These are phyloP conservation scores for Neurospora sp. DNA, from an alignment of 2,329 filamentous ascomycete species.

Conservation along the genomic window DNA sequence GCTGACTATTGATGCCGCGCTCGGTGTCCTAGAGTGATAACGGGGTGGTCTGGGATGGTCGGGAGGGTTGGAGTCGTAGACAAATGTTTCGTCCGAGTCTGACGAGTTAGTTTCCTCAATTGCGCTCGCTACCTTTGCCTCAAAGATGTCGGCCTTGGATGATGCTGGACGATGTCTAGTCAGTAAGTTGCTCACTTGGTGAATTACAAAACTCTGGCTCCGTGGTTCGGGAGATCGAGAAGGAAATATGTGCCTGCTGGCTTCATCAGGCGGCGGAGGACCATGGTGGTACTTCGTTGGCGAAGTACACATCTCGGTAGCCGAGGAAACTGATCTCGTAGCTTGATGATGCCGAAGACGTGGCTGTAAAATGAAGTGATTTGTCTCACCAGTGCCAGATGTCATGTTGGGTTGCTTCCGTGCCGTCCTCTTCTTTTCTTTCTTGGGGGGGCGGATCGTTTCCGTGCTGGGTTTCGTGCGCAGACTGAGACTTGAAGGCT, in stretches of 20 bases:
- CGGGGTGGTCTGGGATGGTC: conserved; percentile 57
- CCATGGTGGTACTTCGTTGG: conserved; percentile 23
- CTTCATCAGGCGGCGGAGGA: conserved; percentile 17
- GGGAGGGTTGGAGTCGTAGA: conserved; percentile 95
- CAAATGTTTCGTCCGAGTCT: conserved; percentile 96
- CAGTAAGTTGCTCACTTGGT: conserved; percentile 34
- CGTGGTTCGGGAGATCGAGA: conserved; percentile 13
- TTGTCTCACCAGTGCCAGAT: conserved; percentile 59
- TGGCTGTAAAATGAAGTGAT: conserved; percentile 13
- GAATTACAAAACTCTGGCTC: conserved; percentile 24
- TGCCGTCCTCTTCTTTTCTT: conserved; percentile 63
- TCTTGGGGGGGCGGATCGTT: conserved; percentile 88
- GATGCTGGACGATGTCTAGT: conserved; percentile 51
- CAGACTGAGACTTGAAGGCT: conserved; percentile 60
- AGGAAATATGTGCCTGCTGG: conserved; percentile 9
- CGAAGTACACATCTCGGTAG: conserved; percentile 23
- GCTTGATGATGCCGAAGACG: conserved; percentile 32
- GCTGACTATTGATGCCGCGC: conserved; percentile 74
- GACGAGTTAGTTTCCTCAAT: conserved; percentile 95
- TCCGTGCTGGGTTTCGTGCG: conserved; percentile 86
- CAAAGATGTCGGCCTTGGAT: conserved; percentile 96
- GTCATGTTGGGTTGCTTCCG: conserved; percentile 66
- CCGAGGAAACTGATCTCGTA: conserved; percentile 25
- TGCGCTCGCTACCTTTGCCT: conserved; percentile 90
- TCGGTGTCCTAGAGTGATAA: conserved; percentile 90